These are phyloP conservation scores for Centrapalus pauciflorus DNA, from an alignment of 129 eudicot genomes.

Conservation along the genomic window DNA sequence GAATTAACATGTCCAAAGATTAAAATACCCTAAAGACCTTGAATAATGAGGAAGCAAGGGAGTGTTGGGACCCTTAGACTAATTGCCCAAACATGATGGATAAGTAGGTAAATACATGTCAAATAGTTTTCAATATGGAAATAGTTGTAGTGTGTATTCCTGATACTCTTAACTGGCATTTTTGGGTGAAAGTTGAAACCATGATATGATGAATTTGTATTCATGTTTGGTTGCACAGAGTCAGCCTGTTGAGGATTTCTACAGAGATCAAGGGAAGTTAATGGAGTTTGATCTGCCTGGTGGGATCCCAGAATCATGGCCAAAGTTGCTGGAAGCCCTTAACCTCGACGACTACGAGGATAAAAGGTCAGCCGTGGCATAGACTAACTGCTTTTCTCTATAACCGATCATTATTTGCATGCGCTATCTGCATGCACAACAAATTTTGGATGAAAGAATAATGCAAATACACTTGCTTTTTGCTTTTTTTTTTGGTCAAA, in stretches of 20 bases:
- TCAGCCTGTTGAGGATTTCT: constrained; percentile 93
- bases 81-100: no score
- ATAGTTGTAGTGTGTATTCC: no score
- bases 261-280: constrained; percentile 63
- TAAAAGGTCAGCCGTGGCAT: constrained; percentile 68
- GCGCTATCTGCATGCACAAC: constrained; percentile 40
- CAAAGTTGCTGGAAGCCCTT: constrained; percentile 82
- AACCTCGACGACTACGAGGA: constrained; percentile 82
- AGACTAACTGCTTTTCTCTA: constrained; percentile 8
- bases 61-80: background rate
- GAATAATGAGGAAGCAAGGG: background rate
- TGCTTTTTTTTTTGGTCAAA: constrained; percentile 10
- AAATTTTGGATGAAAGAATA: constrained; percentile 52
- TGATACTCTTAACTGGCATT: background rate
- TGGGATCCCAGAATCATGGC: constrained; percentile 98
- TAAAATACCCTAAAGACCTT: constrained; percentile 7
- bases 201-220: background rate
- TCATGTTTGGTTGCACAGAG: constrained; percentile 52
- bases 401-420: constrained; percentile 40
- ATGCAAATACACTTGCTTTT: constrained; percentile 14
- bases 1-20: background rate
- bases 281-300: constrained; percentile 94
- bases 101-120: no score
- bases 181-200: background rate
- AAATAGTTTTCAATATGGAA: no score